Conservation (phyloP, 169 alveolate species). For the Fabrea salina region DNA sequence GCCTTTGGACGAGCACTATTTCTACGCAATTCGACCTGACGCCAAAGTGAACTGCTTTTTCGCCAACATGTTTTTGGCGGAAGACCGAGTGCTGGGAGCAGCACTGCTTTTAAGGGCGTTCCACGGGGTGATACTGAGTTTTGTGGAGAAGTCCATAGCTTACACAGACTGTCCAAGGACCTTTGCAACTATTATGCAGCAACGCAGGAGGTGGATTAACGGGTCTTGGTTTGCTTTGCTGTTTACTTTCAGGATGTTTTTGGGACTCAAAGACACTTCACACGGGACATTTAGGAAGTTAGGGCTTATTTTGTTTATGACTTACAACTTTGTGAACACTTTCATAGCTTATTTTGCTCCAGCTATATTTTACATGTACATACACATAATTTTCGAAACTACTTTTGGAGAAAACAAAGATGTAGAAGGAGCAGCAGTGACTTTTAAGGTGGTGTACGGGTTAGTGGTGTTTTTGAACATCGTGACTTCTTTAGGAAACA, state of each 20-base stretch:
- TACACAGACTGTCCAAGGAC: conserved; percentile 34
- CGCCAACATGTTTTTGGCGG: conserved; percentile 54
- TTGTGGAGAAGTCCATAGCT: conserved; percentile 29
- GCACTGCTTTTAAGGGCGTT: background rate
- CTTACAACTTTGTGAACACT: background rate
- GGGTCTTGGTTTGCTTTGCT: conserved; percentile 44
- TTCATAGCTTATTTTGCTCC: background rate
- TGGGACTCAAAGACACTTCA: background rate
- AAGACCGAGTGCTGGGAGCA: conserved; percentile 38
- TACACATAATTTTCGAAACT: background rate
- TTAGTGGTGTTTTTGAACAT: background rate
- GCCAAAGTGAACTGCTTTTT: background rate
- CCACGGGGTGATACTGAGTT: conserved; percentile 16
- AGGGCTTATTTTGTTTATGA: background rate
- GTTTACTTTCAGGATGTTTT: conserved; percentile 29
- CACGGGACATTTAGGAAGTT: background rate
- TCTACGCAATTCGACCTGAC: background rate
- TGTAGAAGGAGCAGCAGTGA: background rate
- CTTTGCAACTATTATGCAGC: background rate
- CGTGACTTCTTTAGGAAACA: background rate
- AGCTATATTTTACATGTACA: background rate
- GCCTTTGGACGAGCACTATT: background rate
- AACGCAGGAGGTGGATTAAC: conserved; percentile 55
- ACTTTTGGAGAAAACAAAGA: background rate
- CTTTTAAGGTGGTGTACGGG: background rate